Percentiles rank a stretch among this genome's conserved stretches.
These are phyloP conservation scores for Dendrobium officinale DNA, from an alignment of 106 monocot species.

Conservation along the genomic window DNA sequence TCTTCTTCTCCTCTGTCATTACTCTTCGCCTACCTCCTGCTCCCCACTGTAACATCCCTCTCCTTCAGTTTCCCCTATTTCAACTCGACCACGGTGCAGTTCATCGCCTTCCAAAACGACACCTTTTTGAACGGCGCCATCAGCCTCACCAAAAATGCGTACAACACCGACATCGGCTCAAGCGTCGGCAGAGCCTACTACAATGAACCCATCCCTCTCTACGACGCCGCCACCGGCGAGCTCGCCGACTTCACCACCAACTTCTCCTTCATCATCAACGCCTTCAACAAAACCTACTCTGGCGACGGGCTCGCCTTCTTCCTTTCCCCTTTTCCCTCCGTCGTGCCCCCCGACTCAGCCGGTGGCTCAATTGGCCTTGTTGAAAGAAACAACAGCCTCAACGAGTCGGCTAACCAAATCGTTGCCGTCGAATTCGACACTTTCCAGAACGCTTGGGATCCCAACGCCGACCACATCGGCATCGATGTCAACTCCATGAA, in stretches of 20 bases:
- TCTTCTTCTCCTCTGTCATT: background rate
- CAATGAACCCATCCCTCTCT: slow-evolving; percentile 23
- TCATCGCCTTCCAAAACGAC: slow-evolving; percentile 29
- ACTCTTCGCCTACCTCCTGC: slow-evolving; percentile 8
- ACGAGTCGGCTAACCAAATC: too few species aligned
- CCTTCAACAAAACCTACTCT: background rate
- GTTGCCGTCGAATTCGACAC: slow-evolving; percentile 30
- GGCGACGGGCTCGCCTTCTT: slow-evolving; percentile 74
- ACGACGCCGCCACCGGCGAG: slow-evolving; percentile 21
- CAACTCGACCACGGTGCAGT: background rate
- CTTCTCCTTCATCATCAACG: slow-evolving; percentile 64
- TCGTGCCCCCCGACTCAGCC: slow-evolving; percentile 25
- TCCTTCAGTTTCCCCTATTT: slow-evolving; percentile 37
- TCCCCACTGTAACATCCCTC: slow-evolving; percentile 12
- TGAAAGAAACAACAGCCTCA: background rate
- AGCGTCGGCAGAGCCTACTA: slow-evolving; percentile 45
- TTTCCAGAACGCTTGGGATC: slow-evolving; percentile 46
- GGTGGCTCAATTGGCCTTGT: slow-evolving; percentile 51
- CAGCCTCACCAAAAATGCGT: slow-evolving; percentile 31
- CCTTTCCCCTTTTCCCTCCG: slow-evolving; percentile 39
- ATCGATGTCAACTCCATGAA: slow-evolving; percentile 42
- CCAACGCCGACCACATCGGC: slow-evolving; percentile 40
- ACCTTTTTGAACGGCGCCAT: slow-evolving; percentile 34
- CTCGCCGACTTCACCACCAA: slow-evolving; percentile 33
- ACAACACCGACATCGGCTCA: slow-evolving; percentile 11